A percentile compares a stretch with the other conserved stretches of the same genome.
These are phyloP conservation scores for Albophoma yamanashiensis DNA, from an alignment of 2,329 filamentous ascomycete genomes.

Conservation along the genomic window DNA sequence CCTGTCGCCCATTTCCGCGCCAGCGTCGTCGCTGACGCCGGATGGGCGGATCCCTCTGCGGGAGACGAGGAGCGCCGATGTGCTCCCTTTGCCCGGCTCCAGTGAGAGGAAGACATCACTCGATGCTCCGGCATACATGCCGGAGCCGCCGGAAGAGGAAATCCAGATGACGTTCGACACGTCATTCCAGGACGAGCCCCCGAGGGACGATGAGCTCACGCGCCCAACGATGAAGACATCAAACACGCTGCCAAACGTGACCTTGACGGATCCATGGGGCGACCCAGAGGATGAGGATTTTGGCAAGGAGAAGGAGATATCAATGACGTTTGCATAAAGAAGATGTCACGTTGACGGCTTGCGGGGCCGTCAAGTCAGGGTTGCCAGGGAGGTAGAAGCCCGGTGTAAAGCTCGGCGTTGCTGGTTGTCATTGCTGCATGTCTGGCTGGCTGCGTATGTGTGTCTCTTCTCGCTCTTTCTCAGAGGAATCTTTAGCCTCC, in stretches of 20 bases:
- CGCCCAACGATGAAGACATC: slow-evolving; percentile 23
- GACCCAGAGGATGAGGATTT: slow-evolving; percentile 58
- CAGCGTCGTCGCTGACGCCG: slow-evolving; percentile 10
- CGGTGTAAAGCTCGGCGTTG: not conserved
- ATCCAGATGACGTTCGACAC: slow-evolving; percentile 66
- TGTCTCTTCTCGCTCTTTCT: too few species aligned
- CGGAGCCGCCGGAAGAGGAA: slow-evolving; percentile 31
- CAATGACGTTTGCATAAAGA: slow-evolving; percentile 66
- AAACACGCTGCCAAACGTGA: slow-evolving; percentile 39
- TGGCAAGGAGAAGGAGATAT: slow-evolving; percentile 63
- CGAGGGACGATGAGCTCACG: slow-evolving; percentile 17
- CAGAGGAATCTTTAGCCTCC: not conserved
- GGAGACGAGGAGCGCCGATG: slow-evolving; percentile 37
- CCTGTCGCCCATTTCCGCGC: slow-evolving; percentile 26
- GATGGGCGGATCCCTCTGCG: slow-evolving; percentile 19
- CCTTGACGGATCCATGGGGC: slow-evolving; percentile 56
- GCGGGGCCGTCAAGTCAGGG: not conserved
- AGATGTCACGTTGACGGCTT: not conserved
- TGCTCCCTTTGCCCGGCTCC: slow-evolving; percentile 11
- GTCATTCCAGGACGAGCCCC: slow-evolving; percentile 35
- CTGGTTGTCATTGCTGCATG: not conserved
- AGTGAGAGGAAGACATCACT: slow-evolving; percentile 1
- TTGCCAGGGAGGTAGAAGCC: not conserved
- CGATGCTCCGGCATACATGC: slow-evolving; percentile 14
- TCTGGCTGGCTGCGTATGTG: not conserved